A percentile compares a stretch with the other conserved stretches of the same genome.
Evolutionary conservation across 306 rosid genomes (phyloP).

Genomic region (Hippophae rhamnoides): DNA sequence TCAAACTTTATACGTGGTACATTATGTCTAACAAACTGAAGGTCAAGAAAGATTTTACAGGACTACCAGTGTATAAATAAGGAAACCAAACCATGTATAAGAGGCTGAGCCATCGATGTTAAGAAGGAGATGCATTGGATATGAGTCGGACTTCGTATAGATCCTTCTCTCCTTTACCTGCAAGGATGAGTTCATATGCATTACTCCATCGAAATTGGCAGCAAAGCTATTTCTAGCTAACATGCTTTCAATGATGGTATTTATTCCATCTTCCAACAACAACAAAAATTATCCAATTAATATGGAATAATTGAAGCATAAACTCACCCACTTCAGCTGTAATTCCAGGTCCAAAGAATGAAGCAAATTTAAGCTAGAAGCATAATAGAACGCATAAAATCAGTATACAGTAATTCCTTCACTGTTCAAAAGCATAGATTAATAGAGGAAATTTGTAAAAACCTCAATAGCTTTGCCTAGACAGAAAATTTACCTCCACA

Average conservation of each 20-base stretch:
- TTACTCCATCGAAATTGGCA: not conserved
- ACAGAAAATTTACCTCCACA: too few relatives aligned
- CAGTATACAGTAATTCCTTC: slow-evolving; percentile 9
- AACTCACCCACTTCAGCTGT: slow-evolving; percentile 88
- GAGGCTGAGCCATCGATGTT: slow-evolving; percentile 21
- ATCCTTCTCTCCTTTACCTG: slow-evolving; percentile 62
- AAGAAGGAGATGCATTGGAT: slow-evolving; percentile 39
- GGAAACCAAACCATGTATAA: slow-evolving; percentile 23
- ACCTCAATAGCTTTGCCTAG: too few relatives aligned
- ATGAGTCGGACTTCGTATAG: slow-evolving; percentile 73
- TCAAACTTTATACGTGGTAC: slow-evolving; percentile 28
- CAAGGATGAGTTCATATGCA: slow-evolving; percentile 18
- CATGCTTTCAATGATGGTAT: not conserved
- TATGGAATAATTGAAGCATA: slow-evolving; percentile 1
- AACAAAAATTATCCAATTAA: slow-evolving; percentile 1
- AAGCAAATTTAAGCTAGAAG: slow-evolving; percentile 69
- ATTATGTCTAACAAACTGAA: slow-evolving; percentile 19
- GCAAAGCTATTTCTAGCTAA: not conserved
- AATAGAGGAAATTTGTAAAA: too few relatives aligned
- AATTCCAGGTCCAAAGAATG: slow-evolving; percentile 93
- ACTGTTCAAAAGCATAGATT: not conserved
- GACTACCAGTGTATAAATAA: slow-evolving; percentile 26
- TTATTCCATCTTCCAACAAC: not conserved
- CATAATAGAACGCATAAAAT: slow-evolving; percentile 7
- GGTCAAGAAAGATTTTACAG: slow-evolving; percentile 31